These are phyloP conservation scores for Globisporangium paddicum DNA, from an alignment of 352 stramenopile species.

Conservation along the genomic window DNA sequence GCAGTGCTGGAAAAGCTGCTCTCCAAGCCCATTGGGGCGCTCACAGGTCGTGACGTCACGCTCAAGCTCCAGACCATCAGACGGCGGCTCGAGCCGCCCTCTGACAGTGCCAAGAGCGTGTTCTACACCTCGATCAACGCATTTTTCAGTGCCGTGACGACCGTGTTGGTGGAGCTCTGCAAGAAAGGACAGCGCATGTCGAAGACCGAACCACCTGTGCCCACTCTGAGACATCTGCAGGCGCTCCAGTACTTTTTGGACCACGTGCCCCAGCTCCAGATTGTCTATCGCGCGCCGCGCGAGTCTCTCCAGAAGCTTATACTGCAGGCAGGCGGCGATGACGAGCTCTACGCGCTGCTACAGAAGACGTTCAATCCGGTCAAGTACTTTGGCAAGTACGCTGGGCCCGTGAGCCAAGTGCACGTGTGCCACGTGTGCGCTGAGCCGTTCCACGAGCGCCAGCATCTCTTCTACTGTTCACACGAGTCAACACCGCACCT, in stretches of 20 bases:
- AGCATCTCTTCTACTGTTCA: constrained; percentile 76
- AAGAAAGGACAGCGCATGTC: constrained; percentile 40
- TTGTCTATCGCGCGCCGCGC: constrained; percentile 31
- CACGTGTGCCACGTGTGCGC: constrained; percentile 59
- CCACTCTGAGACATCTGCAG: constrained; percentile 58
- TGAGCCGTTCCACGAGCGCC: constrained; percentile 67
- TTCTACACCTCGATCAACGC: constrained; percentile 30
- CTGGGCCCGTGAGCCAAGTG: constrained; percentile 48
- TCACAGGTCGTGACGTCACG: constrained; percentile 48
- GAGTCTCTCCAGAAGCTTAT: constrained; percentile 19
- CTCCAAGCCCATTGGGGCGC: constrained; percentile 39
- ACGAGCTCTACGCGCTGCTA: constrained; percentile 44
- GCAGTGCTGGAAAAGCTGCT: constrained; percentile 49
- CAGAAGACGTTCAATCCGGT: constrained; percentile 49
- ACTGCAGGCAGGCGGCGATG: constrained; percentile 30
- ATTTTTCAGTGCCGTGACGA: constrained; percentile 36
- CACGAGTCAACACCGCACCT: constrained; percentile 34
- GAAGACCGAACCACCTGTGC: constrained; percentile 48
- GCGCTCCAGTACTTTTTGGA: constrained; percentile 64
- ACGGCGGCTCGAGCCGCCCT: constrained; percentile 25
- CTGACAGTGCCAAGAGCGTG: not conserved
- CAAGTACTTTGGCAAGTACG: constrained; percentile 50
- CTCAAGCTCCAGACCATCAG: constrained; percentile 38
- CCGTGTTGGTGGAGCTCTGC: constrained; percentile 44
- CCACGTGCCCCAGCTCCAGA: constrained; percentile 58